These are phyloP conservation scores for Torulaspora pretoriensis DNA, from an alignment of 1,139 yeast genomes.

Conservation along the genomic window DNA sequence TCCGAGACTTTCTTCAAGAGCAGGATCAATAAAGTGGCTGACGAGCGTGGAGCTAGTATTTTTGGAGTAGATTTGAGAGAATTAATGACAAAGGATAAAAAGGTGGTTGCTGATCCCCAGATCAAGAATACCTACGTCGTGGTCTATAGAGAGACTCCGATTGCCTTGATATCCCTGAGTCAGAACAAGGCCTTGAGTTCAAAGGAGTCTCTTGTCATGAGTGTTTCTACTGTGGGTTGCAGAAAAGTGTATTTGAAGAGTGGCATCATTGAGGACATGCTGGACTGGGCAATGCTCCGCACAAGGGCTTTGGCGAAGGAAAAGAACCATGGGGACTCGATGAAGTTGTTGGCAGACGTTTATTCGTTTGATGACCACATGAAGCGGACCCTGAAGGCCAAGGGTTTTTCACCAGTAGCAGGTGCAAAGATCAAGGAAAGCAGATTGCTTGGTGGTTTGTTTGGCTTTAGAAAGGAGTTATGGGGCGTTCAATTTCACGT, in stretches of 20 bases:
- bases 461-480: slow-evolving; percentile 45
- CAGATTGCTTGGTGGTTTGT: slow-evolving; percentile 37
- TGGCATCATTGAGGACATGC: slow-evolving; percentile 57
- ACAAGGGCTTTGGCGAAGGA: slow-evolving; percentile 41
- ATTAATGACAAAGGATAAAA: slow-evolving; percentile 41
- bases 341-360: slow-evolving; percentile 44
- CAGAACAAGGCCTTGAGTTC: slow-evolving; percentile 33
- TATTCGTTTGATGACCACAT: slow-evolving; percentile 50
- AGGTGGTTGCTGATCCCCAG: slow-evolving; percentile 36
- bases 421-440: slow-evolving; percentile 33
- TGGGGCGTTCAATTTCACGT: slow-evolving; percentile 45
- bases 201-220: slow-evolving; percentile 43
- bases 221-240: slow-evolving; percentile 55
- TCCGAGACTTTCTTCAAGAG: slow-evolving; percentile 40
- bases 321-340: slow-evolving; percentile 28
- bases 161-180: slow-evolving; percentile 51
- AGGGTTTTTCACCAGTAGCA: slow-evolving; percentile 37
- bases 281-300: slow-evolving; percentile 56
- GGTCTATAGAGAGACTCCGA: slow-evolving; percentile 61
- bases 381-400: slow-evolving; percentile 37
- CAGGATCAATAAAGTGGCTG: slow-evolving; percentile 47
- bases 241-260: slow-evolving; percentile 61
- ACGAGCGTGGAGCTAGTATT: slow-evolving; percentile 43
- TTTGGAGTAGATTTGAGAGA: slow-evolving; percentile 54
- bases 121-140: slow-evolving; percentile 50